These are phyloP conservation scores for Coffea eugenioides DNA, from an alignment of 257 asterid species.

Conservation along the genomic window DNA sequence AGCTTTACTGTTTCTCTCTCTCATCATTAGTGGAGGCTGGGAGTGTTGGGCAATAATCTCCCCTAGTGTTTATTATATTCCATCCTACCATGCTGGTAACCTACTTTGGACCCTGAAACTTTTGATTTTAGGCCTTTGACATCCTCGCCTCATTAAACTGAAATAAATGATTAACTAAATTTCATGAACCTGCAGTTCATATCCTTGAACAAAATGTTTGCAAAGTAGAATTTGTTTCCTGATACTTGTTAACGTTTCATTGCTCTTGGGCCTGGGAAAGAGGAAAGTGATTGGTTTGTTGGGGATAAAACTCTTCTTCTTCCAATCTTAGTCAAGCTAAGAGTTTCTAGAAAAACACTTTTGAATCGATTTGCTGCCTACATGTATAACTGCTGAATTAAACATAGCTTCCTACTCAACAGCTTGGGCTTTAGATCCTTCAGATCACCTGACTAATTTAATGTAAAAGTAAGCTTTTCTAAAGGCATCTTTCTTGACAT, in stretches of 20 bases:
- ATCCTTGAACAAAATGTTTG: not conserved
- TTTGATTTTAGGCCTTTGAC: not conserved
- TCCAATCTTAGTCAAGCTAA: not conserved
- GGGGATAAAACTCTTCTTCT: not conserved
- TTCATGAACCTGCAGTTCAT: not conserved
- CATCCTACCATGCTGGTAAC: not conserved
- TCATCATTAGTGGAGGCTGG: not conserved
- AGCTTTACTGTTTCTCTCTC: slow-evolving; percentile 11
- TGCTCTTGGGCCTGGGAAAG: not conserved
- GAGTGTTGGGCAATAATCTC: slow-evolving; percentile 12
- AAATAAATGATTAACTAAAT: not conserved
- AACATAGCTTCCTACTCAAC: not conserved
- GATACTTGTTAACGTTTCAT: too few relatives aligned
- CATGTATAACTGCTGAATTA: not conserved
- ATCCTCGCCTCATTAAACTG: not conserved
- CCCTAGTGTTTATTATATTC: not conserved
- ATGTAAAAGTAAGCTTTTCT: not conserved
- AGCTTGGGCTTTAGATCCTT: not conserved
- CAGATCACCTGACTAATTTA: not conserved
- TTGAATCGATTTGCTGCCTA: not conserved
- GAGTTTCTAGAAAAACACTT: not conserved
- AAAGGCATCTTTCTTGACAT: slow-evolving; percentile 3
- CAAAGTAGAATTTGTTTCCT: not conserved
- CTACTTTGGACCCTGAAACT: slow-evolving; percentile 6
- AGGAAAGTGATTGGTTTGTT: too few relatives aligned